phyloP scores from a whole-genome alignment of 192 early-diverging fungal genomes.

The Geosiphon pyriformis region DNA sequence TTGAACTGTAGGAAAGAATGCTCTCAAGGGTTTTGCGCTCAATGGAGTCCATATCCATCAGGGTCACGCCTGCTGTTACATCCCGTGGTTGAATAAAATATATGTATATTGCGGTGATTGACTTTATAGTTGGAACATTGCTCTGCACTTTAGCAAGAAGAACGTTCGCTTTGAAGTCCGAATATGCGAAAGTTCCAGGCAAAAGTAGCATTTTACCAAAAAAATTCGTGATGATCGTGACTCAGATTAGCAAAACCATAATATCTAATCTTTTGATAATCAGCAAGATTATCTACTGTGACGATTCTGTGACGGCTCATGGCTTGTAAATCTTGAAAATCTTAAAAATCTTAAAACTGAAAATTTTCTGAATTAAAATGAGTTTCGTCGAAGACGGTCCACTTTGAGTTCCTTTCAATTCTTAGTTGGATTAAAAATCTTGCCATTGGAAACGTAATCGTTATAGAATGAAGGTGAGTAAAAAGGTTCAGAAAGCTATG shows the following conservation, averaged over 20 bases:
- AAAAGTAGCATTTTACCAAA: slow-evolving; percentile 83
- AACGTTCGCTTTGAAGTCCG: slow-evolving; percentile 61
- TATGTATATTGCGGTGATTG: slow-evolving; percentile 61
- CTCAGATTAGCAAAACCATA: too few species aligned
- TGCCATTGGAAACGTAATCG: too few species aligned
- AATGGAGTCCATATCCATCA: slow-evolving; percentile 36
- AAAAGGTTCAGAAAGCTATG: slow-evolving; percentile 58
- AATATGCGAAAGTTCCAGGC: slow-evolving; percentile 77
- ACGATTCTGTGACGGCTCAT: too few species aligned
- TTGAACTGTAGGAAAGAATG: slow-evolving; percentile 44
- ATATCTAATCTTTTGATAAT: too few species aligned
- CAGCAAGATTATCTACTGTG: too few species aligned
- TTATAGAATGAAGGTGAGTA: slow-evolving; percentile 62
- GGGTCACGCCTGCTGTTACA: slow-evolving; percentile 28
- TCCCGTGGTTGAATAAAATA: slow-evolving; percentile 68
- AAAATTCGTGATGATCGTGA: too few species aligned
- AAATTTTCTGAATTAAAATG: too few species aligned
- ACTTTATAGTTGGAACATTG: slow-evolving; percentile 41
- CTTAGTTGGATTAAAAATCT: too few species aligned
- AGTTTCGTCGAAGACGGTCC: too few species aligned
- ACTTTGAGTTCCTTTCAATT: too few species aligned
- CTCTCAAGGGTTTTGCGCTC: slow-evolving; percentile 39
- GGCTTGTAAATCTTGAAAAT: too few species aligned
- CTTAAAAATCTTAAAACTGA: too few species aligned
- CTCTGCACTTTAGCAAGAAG: slow-evolving; percentile 58